These are phyloP conservation scores for Tillandsia fasciculata DNA, from an alignment of 176 grass and related monocot genomes.

Conservation along the genomic window DNA sequence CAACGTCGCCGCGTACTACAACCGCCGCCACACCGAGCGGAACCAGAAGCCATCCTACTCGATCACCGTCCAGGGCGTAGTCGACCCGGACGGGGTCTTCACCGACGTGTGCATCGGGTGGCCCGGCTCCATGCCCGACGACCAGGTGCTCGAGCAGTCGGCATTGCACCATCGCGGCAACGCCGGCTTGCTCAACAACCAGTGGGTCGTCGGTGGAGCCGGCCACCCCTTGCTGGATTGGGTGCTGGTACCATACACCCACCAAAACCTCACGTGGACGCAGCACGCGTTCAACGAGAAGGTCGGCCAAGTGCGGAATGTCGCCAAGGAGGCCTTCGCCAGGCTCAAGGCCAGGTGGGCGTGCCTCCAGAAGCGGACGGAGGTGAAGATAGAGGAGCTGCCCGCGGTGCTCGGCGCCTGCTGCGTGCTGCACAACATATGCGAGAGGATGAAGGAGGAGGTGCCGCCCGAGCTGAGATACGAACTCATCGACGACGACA, in stretches of 20 bases:
- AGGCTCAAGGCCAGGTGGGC: conserved; percentile 66
- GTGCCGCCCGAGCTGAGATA: conserved; percentile 28
- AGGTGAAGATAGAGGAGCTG: conserved; percentile 68
- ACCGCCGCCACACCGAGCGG: conserved; percentile 70
- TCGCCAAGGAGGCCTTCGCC: conserved; percentile 40
- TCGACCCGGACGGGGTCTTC: conserved; percentile 56
- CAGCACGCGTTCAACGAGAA: conserved; percentile 85
- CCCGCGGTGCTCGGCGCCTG: conserved; percentile 64
- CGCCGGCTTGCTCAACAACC: conserved; percentile 27
- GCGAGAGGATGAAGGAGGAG: conserved; percentile 48
- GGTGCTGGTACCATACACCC: conserved; percentile 69
- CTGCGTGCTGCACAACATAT: conserved; percentile 90
- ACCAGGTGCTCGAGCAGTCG: conserved; percentile 48
- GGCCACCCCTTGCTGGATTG: conserved; percentile 67
- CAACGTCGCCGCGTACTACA: conserved; percentile 60
- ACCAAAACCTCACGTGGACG: conserved; percentile 64
- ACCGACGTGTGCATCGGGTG: conserved; percentile 73
- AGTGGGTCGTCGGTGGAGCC: conserved; percentile 48
- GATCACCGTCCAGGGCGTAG: conserved; percentile 65
- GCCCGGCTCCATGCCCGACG: conserved; percentile 52
- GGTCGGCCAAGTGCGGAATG: conserved; percentile 27
- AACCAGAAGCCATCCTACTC: conserved; percentile 82
- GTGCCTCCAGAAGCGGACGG: conserved; percentile 66
- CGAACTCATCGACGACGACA: conserved; percentile 51
- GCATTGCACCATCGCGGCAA: conserved; percentile 48